Conservation (phyloP, 768 basidiomycete species). For the Phylloporus sp. region DNA sequence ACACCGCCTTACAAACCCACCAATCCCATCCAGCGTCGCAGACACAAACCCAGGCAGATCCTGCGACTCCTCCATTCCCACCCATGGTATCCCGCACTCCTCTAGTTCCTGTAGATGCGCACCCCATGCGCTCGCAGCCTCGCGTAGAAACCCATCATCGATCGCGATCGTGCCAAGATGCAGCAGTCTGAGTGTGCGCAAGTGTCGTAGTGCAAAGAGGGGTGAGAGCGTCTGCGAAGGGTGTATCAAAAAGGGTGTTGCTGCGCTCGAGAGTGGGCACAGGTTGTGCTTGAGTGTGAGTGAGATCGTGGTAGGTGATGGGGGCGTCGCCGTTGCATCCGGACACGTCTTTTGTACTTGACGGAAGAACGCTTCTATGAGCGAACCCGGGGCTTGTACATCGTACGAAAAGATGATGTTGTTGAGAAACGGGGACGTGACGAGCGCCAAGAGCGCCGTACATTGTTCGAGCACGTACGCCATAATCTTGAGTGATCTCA, state of each 20-base stretch:
- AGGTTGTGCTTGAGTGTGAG: conserved; percentile 29
- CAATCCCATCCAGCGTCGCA: conserved; percentile 22
- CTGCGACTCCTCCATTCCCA: conserved; percentile 12
- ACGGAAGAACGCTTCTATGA: conserved; percentile 23
- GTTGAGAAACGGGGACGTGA: conserved; percentile 22
- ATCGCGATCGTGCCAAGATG: conserved; percentile 28
- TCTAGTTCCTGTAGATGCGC: conserved; percentile 23
- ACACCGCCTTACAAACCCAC: conserved; percentile 18
- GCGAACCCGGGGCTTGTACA: conserved; percentile 19
- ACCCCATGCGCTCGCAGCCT: conserved; percentile 27
- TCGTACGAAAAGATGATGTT: conserved; percentile 26
- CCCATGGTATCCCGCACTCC: conserved; percentile 29
- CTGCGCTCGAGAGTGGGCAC: conserved; percentile 15
- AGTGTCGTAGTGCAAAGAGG: conserved; percentile 17
- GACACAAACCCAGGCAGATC: conserved; percentile 7
- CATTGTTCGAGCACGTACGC: conserved; percentile 28
- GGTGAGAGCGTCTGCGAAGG: conserved; percentile 24
- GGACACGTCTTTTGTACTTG: conserved; percentile 19
- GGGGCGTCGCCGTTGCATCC: not conserved
- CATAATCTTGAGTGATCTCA: conserved; percentile 23
- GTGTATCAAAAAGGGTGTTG: conserved; percentile 21
- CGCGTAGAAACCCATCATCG: conserved; percentile 24
- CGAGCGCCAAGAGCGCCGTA: conserved; percentile 20
- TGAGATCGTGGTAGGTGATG: conserved; percentile 15
- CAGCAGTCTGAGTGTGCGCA: conserved; percentile 20